phyloP scores from a whole-genome alignment of 139 green algal species.

The Chlorella sp. region DNA sequence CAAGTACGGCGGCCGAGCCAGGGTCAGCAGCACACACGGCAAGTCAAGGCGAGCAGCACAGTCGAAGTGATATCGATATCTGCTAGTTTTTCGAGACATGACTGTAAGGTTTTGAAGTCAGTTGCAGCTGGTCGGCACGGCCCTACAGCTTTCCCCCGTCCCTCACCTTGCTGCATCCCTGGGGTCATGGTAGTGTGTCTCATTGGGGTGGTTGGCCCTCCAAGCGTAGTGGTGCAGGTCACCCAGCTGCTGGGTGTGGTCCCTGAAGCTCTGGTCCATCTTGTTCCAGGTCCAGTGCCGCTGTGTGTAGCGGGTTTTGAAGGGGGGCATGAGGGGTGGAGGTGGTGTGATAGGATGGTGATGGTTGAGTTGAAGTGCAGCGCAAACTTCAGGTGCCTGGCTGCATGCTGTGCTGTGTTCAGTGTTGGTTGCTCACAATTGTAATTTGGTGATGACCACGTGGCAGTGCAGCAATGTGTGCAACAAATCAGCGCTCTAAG shows the following conservation, averaged over 20 bases:
- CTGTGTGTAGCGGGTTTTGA: slow-evolving; percentile 21
- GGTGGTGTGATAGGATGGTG: not conserved
- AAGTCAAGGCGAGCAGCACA: too few relatives aligned
- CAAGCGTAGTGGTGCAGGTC: slow-evolving; percentile 87
- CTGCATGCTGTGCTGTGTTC: not conserved
- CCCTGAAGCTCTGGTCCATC: slow-evolving; percentile 41
- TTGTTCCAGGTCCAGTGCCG: slow-evolving; percentile 74
- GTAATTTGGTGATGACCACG: not conserved
- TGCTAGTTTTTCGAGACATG: too few relatives aligned
- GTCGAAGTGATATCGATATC: too few relatives aligned
- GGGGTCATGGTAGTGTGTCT: too few relatives aligned
- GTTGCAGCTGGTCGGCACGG: too few relatives aligned
- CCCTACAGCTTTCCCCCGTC: too few relatives aligned
- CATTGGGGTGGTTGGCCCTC: too few relatives aligned
- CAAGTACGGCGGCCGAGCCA: too few relatives aligned
- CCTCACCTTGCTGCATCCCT: too few relatives aligned
- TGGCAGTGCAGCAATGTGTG: not conserved
- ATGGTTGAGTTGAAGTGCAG: not conserved
- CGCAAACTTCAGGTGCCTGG: not conserved
- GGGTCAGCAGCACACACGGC: too few relatives aligned
- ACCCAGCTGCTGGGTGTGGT: slow-evolving; percentile 64
- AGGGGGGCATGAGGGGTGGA: not conserved
- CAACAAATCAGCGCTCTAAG: too few relatives aligned
- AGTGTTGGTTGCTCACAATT: not conserved
- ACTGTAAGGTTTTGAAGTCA: too few relatives aligned